These are phyloP conservation scores for Kwoniella botswanensis DNA, from an alignment of 768 basidiomycete genomes.

Conservation along the genomic window DNA sequence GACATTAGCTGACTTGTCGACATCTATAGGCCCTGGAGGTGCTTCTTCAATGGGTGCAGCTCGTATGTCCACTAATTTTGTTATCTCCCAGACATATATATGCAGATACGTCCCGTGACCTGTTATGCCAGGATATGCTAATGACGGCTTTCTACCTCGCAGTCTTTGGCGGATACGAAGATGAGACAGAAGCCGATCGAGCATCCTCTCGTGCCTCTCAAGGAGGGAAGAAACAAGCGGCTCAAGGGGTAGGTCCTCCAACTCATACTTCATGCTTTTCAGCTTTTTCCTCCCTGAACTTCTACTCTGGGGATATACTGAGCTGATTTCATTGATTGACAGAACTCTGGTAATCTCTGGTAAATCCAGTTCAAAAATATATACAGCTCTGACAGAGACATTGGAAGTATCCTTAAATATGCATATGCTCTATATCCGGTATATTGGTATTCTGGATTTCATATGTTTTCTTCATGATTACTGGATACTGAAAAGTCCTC, in stretches of 20 bases:
- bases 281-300: too few species aligned
- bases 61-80: conserved; percentile 27
- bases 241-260: conserved; percentile 17
- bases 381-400: neutral
- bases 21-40: conserved; percentile 43
- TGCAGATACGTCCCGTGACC: too few species aligned
- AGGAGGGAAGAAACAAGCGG: conserved; percentile 45
- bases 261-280: neutral
- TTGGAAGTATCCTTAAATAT: neutral
- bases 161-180: conserved; percentile 50
- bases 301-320: too few species aligned
- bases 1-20: neutral
- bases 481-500: neutral
- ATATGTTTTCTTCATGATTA: too few species aligned
- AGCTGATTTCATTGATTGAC: neutral
- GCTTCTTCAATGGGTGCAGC: conserved; percentile 45
- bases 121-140: too few species aligned
- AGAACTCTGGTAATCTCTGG: conserved; percentile 3
- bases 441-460: neutral
- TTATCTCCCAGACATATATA: neutral
- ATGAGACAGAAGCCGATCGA: conserved; percentile 47
- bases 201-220: conserved; percentile 21
- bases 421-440: neutral
- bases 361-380: neutral
- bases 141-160: neutral